Evolutionary conservation across 2,329 filamentous ascomycete genomes (phyloP).

Genomic region (Trichophyton verrucosum): DNA sequence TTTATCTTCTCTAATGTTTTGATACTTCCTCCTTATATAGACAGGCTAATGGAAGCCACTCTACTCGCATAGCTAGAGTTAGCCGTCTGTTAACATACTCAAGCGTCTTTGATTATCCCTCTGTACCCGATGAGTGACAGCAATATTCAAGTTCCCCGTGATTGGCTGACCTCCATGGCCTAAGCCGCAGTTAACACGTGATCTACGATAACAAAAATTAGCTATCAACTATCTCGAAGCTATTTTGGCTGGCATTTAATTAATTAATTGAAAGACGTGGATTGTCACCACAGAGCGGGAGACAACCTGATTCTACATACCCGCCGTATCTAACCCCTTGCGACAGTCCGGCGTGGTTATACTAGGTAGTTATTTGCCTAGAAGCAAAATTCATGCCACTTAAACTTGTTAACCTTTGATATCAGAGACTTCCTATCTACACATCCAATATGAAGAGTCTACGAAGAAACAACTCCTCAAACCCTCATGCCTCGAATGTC

Average conservation of each 20-base stretch:
- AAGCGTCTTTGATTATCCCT: neutral
- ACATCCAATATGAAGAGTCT: constrained; percentile 45
- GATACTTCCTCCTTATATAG: neutral
- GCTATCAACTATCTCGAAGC: neutral
- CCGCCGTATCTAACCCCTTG: neutral
- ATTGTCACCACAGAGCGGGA: no score
- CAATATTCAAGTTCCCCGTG: neutral
- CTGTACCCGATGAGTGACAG: neutral
- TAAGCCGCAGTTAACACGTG: neutral
- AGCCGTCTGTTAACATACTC: no score
- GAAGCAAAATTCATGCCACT: neutral
- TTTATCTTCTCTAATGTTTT: neutral
- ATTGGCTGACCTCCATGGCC: no score
- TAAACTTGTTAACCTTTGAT: neutral
- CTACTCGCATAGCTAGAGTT: neutral
- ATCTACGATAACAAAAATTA: neutral
- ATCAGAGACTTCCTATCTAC: neutral
- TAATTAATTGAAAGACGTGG: neutral
- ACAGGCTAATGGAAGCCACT: neutral
- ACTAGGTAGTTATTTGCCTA: neutral
- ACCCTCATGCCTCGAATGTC: constrained; percentile 55
- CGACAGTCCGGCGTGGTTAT: neutral
- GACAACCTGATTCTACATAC: no score
- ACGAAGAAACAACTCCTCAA: constrained; percentile 43
- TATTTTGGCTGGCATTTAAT: neutral